Evolutionary conservation across 768 basidiomycete genomes (phyloP), one percentile per base, ranked within the genome.

Genomic region (Amanita polypyramis): DNA sequence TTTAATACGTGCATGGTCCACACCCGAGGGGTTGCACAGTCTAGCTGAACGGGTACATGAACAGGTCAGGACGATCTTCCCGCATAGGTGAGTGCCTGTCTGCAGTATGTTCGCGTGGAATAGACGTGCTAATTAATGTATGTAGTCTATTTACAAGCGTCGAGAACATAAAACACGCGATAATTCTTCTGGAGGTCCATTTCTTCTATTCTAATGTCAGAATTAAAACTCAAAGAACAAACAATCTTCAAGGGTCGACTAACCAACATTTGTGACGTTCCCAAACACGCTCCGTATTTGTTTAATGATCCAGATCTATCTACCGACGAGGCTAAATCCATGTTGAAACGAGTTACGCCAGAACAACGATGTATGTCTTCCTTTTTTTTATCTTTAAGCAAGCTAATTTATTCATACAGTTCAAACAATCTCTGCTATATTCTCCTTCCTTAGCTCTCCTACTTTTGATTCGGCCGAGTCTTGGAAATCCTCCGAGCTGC

Each of bases 241-340:
- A n/a, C n/a, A n/a, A n/a, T n/a, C n/a, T 34, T 11, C 30, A 14
- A 90, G 83, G 80, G 82, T 42, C 81, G 90, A 12, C 62, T 86
- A 14, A 73, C 70, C 5, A 89, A 79, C 45, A 58, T 95, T 15
- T 70, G 73, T 33, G 91, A 95, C 53, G 71, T 96, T 32, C 76
- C 85, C 0, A 55, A 59, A 1, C 68, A 80, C 19, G 82, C 79
- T 0, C 77, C 84, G 0, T 95, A 82, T 62, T 79, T 95, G 64
- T 97, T 96, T 61, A 61, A 76, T 14, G 75, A 79, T 3, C 89
- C 89, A 0, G 68, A 85, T 44, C 73, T 79, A 47, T 43, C 63
- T 0, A 69, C 75, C 1, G 61, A 73, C 0, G 78, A 82, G 47
- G 81, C 87, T 0, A 58, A 63, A 43, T 62, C 58, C 10, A 79